Conservation (phyloP, 495 filamentous ascomycete species). For the Elasticomyces elasticus region DNA sequence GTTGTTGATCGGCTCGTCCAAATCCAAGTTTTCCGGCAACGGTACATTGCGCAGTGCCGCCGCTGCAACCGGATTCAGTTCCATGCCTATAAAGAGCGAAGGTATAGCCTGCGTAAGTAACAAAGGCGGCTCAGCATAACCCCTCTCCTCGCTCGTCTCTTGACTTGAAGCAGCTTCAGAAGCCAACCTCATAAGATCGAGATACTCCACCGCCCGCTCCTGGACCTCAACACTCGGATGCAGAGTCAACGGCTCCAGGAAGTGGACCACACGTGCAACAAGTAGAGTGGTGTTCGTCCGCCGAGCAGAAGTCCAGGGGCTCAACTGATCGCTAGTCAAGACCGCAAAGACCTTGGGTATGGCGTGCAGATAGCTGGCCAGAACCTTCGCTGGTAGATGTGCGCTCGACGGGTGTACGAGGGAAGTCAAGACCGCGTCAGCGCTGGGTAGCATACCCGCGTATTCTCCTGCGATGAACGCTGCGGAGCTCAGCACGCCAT, state of each 20-base stretch:
- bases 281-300: conserved; percentile 64
- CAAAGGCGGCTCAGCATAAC: conserved; percentile 57
- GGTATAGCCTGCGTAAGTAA: conserved; percentile 83
- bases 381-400: conserved; percentile 49
- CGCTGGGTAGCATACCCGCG: conserved; percentile 52
- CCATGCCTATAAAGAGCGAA: conserved; percentile 69
- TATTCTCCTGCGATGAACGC: conserved; percentile 88
- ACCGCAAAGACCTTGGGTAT: conserved; percentile 69
- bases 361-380: conserved; percentile 76
- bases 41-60: conserved; percentile 83
- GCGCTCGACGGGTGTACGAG: conserved; percentile 56
- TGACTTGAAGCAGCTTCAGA: conserved; percentile 67
- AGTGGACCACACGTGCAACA: conserved; percentile 67
- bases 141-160: conserved; percentile 39
- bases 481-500: conserved; percentile 57
- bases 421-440: conserved; percentile 57
- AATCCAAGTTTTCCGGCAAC: conserved; percentile 57
- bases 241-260: conserved; percentile 62
- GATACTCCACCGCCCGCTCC: conserved; percentile 84
- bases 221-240: conserved; percentile 93
- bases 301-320: conserved; percentile 51
- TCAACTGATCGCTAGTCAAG: conserved; percentile 47
- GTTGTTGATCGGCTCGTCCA: conserved; percentile 73
- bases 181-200: conserved; percentile 76
- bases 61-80: conserved; percentile 80